Base-by-base conservation (phyloP, 768 basidiomycete species). In the Rhodotorula diobovata region DNA sequence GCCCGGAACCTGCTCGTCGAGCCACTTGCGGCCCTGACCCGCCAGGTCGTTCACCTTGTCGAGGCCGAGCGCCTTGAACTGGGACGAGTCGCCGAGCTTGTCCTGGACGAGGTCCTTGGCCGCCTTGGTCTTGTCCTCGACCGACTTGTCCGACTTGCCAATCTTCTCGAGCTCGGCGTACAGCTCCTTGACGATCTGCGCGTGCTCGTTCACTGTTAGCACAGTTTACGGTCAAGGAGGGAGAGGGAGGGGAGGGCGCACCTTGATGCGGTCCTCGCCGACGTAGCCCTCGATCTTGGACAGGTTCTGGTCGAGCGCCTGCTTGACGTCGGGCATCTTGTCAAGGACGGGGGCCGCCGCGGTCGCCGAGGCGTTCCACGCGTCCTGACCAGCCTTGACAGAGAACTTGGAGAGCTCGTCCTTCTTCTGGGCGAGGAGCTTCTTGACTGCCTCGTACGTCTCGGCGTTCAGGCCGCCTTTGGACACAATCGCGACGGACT, bases 241-340 rank as follows among this genome's bases (percentile, higher is more conserved):
- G 20, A 20, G 2, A 23, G 14, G 12, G 6, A 32, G 32, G 20
- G 32, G 21, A 34, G 18, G 15, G 37, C 70, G 41, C 58, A 74
- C 74, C 72, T 77, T 74, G 46, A 76, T 68, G 23, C 74, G 65
- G 62, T 78, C 77, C 67, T 77, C 72, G 25, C 77, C 77, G n/a
- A 78, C 72, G 30, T 69, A 66, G 7, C 72, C 76, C 53, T 74
- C 67, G 0, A 77, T 56, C 61, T 67, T 66, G 45, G 39, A 35
- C 23, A 78, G 48, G 43, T 73, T 73, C 59, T 78, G 71, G 37
- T 78, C 72, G 18, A 77, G 15, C 34, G 65, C 51, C 69, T 78
- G 68, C 74, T 76, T 70, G 45, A 76, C 70, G 57, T 75, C 76
- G 12, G 77, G 77, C 59, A 76, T 66, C 72, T 77, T 76, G 34